Conservation (phyloP, 2,329 filamentous ascomycete genomes). For the Elsinoe arachidis region DNA sequence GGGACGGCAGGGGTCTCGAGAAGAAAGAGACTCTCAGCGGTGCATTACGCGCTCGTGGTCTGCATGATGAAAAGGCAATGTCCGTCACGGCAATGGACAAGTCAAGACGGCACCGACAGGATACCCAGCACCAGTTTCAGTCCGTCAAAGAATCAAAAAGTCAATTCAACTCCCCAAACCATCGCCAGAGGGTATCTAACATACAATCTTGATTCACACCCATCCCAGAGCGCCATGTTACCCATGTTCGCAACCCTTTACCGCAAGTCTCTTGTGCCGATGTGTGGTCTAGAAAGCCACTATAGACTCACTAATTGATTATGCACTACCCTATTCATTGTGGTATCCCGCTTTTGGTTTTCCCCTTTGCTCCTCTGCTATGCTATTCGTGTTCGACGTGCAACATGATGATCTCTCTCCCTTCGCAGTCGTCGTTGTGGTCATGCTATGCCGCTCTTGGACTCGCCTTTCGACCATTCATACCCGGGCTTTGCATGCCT, state of each 20-base stretch:
- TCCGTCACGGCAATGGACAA: too few species aligned
- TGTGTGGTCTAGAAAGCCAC: not conserved
- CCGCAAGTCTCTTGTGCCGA: not conserved
- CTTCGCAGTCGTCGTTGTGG: not conserved
- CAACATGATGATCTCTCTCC: too few species aligned
- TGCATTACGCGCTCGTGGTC: too few species aligned
- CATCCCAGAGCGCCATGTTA: not conserved
- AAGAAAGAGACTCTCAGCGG: too few species aligned
- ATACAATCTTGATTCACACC: conserved; percentile 4
- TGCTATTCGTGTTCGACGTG: not conserved
- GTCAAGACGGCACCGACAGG: not conserved
- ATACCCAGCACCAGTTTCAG: not conserved
- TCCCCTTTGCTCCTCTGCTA: not conserved
- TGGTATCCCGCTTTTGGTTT: not conserved
- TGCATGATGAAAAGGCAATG: too few species aligned
- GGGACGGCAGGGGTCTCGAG: not conserved
- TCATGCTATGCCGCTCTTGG: not conserved
- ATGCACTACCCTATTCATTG: not conserved
- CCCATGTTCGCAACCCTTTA: too few species aligned
- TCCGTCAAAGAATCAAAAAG: not conserved
- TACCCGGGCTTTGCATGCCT: not conserved
- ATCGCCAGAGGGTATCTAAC: conserved; percentile 12
- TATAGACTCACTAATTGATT: not conserved
- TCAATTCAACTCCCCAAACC: not conserved
- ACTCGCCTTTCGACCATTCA: conserved; percentile 1